Conservation (phyloP, 495 filamentous ascomycete genomes). For the Haplographium delicatum region DNA sequence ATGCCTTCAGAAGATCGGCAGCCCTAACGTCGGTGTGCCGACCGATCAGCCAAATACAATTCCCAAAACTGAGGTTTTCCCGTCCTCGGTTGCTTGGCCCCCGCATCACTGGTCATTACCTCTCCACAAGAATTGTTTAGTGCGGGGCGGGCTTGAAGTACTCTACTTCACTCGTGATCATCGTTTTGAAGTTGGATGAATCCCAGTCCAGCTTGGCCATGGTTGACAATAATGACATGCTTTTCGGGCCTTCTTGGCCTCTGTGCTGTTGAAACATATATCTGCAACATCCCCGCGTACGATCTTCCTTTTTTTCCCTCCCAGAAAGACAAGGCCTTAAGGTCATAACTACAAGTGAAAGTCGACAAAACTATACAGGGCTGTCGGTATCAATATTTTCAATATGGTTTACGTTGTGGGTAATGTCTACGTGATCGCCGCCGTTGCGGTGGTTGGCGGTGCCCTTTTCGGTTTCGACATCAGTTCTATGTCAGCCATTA, state of each 20-base stretch:
- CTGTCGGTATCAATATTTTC: no score
- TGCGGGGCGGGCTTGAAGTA: constrained; percentile 3
- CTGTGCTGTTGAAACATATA: background rate
- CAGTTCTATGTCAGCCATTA: constrained; percentile 75
- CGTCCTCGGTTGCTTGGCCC: no score
- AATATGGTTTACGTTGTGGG: constrained; percentile 46
- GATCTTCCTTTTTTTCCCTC: background rate
- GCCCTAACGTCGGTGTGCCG: background rate
- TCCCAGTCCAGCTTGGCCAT: background rate
- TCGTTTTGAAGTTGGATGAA: background rate
- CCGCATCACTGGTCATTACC: no score
- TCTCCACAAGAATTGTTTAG: no score
- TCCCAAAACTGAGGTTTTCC: no score
- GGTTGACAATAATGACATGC: no score
- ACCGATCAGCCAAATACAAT: background rate
- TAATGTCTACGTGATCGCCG: constrained; percentile 70
- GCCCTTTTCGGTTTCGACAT: constrained; percentile 82
- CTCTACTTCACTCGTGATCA: background rate
- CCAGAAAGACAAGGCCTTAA: background rate
- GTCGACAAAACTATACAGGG: no score
- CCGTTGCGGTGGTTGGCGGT: constrained; percentile 72
- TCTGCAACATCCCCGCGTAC: background rate
- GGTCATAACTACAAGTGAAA: background rate
- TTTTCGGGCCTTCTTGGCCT: background rate
- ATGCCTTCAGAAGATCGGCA: constrained; percentile 21